Evolutionary conservation across 306 rosid species (phyloP), one percentile per base, ranked within the genome.

Genomic region (Argentina anserina): DNA sequence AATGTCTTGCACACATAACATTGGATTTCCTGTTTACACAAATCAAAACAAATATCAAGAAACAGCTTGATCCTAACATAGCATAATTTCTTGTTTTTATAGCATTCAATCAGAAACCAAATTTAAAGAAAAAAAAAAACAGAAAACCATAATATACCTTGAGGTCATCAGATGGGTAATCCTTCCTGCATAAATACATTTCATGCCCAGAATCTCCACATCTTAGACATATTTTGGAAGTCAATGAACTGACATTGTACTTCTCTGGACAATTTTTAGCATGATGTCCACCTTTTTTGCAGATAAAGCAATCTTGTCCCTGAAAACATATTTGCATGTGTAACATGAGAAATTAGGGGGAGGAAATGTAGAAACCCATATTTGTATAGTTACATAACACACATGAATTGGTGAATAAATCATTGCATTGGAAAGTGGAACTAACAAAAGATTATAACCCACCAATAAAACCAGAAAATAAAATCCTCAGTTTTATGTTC

Each of bases 171-270:
- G 11, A 47, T 53, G 84, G 60, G 86, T 90, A 91, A 78, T 64
- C 80, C 80, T 73, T 88, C 58, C 45, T 66, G 87, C 99, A 95
- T 53, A 79, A 80, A 71, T 87, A 88, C 97, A 91, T 95, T 47
- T 91, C 97, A 88, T 95, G 99, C 37, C 90, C 97, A 81, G 88
- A 72, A 79, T 83, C 78, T 63, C 99, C 96, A 64, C 99, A 95
- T 81, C 86, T 95, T 41, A 91, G 79, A 85, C 99, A 95, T 26
- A 90, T 58, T 2, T 45, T 82, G n/a, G 75, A 58, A 50, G 66
- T 79, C 77, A 65, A 39, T 45, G 85, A 76, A 52, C 67, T 80
- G 52, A 66, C 64, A 21, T 18, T 74, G 60, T 76, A 56, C 91
- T 86, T 91, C 72, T 91, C 97, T 21, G 97, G 95, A 84, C 99